Percentiles rank a stretch among this genome's conserved stretches.
Conservation (phyloP, 108 stramenopile species). For the Nitzschia putrida region DNA sequence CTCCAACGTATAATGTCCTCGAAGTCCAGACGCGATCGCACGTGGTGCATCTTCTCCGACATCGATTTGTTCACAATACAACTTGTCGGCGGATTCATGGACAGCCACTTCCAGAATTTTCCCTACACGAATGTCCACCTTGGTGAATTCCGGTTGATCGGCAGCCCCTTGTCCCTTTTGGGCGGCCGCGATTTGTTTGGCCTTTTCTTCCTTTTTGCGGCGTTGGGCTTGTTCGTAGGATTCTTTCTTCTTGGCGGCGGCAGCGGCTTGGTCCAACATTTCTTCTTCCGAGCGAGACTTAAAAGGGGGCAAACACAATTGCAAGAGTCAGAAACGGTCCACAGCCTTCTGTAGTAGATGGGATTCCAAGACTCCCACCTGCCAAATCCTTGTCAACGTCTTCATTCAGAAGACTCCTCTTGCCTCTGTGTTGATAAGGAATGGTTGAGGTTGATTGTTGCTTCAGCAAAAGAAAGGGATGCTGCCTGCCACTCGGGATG, state of each 20-base stretch:
- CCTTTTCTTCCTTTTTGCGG: constrained; percentile 86
- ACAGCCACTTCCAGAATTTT: constrained; percentile 90
- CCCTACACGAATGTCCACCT: constrained; percentile 88
- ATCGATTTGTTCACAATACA: constrained; percentile 93
- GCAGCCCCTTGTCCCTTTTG: constrained; percentile 50
- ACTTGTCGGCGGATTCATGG: constrained; percentile 90
- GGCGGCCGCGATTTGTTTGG: constrained; percentile 54
- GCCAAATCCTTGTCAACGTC: too few relatives aligned
- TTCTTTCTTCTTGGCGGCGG: constrained; percentile 72
- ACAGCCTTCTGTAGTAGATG: too few relatives aligned
- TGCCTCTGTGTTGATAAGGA: too few relatives aligned
- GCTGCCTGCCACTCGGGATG: too few relatives aligned
- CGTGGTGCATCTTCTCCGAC: constrained; percentile 80
- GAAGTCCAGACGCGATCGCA: constrained; percentile 88
- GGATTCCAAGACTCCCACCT: too few relatives aligned
- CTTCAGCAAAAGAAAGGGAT: too few relatives aligned
- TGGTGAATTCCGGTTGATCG: constrained; percentile 85
- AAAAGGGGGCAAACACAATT: too few relatives aligned
- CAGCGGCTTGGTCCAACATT: constrained; percentile 53
- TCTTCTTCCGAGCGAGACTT: constrained; percentile 66
- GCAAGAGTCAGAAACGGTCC: neutral
- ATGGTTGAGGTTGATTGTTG: too few relatives aligned
- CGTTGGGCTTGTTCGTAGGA: constrained; percentile 74
- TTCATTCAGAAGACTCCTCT: too few relatives aligned
- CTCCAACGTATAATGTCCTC: constrained; percentile 79